Base-by-base conservation (phyloP, 257 asterid genomes). In the Coffea eugenioides region DNA sequence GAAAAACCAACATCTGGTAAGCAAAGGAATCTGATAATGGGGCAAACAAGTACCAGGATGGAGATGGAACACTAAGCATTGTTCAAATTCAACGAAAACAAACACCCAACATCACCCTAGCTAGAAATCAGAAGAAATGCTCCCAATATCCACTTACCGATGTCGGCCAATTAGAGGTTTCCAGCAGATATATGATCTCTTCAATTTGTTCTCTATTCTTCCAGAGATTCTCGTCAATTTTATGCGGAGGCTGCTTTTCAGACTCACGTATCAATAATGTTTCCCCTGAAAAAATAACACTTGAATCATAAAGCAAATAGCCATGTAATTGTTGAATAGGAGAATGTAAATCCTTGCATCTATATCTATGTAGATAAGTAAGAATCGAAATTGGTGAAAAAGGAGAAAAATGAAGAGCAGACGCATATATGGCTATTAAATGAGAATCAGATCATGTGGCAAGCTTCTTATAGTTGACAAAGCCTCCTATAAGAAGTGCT, bases 191-290 rank as follows among this genome's bases (percentile, higher is more conserved):
- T 76, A 91, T 83, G 80, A 95, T 92, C 89, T 95, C 98, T 83
- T 95, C 99, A 74, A 93, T 89, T 85, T 92, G 99, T 77, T 95
- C 98, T 61, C 99, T 86, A 74, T 95, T 93, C 91, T 90, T 95
- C 99, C 98, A 95, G 92, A 95, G 84, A 84, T 95, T 95, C 79
- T 93, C 98, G 69, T 95, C 99, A 67, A 95, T 93, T 89, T 95
- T 95, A 88, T 93, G 99, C 41, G 99, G 99, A 84, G 97, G 92
- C 76, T 88, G 85, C 73, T 89, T 77, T 65, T 91, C 94, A 41
- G 98, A 97, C 84, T 93, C 99, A 70, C 80, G 87, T 46, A 89
- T 76, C 85, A 93, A 84, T 57, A 86, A 80, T 65, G 71, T 86
- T 82, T 93, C 97, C 77, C 92, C 99, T 95, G 85, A 82, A 54